Percentiles rank a stretch among this genome's conserved stretches.
Conservation (phyloP, 1,284 basidiomycete species). For the Phellopilus nigrolimitatus region DNA sequence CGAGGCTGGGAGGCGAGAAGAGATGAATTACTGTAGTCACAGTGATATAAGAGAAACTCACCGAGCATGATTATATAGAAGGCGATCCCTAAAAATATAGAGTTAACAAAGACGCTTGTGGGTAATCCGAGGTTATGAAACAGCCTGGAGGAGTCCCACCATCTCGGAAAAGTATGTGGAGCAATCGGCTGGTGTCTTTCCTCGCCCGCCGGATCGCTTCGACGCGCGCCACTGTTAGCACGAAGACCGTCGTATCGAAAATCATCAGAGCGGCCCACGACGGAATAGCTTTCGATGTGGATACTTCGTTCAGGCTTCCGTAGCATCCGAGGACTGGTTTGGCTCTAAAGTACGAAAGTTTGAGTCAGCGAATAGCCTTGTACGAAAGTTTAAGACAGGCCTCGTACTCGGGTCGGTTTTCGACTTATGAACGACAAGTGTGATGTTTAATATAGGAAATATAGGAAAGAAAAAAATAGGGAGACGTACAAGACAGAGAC, state of each 20-base stretch:
- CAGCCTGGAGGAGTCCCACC: neutral
- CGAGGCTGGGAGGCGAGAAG: neutral
- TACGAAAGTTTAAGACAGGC: neutral
- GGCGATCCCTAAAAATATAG: neutral
- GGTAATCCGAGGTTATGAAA: neutral
- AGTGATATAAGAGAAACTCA: neutral
- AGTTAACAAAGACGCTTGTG: neutral
- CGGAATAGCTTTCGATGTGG: neutral
- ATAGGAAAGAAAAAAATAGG: neutral
- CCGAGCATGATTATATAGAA: conserved; percentile 4
- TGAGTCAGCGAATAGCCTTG: neutral
- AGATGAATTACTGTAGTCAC: neutral
- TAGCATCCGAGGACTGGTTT: neutral
- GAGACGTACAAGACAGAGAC: conserved; percentile 3
- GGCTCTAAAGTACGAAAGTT: neutral
- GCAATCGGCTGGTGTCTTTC: neutral
- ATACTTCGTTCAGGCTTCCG: neutral
- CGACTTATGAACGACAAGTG: neutral
- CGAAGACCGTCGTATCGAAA: neutral
- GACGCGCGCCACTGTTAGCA: neutral
- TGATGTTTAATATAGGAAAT: neutral
- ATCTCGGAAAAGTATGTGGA: neutral
- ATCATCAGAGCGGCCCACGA: neutral
- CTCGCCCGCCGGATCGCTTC: neutral
- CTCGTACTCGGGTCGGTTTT: conserved; percentile 5